Percentiles rank a stretch among this genome's conserved stretches.
Evolutionary conservation across 768 basidiomycete species (phyloP).

Genomic region (Antrodiella citrinella): DNA sequence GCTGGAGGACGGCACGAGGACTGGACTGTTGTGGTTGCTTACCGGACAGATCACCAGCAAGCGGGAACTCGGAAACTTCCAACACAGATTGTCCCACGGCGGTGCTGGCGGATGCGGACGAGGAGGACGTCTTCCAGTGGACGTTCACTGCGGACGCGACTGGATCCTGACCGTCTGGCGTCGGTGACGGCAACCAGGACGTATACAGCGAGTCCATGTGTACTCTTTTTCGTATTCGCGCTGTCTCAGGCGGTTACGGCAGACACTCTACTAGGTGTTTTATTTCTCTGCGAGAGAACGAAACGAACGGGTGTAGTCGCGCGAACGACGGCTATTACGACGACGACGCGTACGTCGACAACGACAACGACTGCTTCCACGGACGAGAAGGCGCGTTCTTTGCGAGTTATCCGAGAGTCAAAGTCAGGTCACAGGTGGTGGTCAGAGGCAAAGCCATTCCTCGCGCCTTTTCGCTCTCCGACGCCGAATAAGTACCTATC

Average conservation of each 20-base stretch:
- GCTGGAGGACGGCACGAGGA: no score
- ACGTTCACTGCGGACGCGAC: slow-evolving; percentile 12
- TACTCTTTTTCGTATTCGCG: slow-evolving; percentile 34
- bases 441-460: slow-evolving; percentile 20
- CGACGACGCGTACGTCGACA: background rate
- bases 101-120: slow-evolving; percentile 23
- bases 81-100: background rate
- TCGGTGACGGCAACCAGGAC: slow-evolving; percentile 32
- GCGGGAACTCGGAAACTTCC: background rate
- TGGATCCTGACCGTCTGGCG: slow-evolving; percentile 17
- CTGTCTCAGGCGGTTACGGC: slow-evolving; percentile 35
- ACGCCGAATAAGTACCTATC: slow-evolving; percentile 2
- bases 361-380: no score
- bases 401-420: no score
- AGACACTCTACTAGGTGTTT: slow-evolving; percentile 34
- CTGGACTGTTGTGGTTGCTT: slow-evolving; percentile 35
- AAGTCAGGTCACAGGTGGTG: slow-evolving; percentile 23
- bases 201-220: slow-evolving; percentile 39
- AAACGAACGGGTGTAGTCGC: background rate
- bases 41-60: slow-evolving; percentile 7
- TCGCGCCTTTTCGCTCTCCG: slow-evolving; percentile 19
- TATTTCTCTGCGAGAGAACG: slow-evolving; percentile 32
- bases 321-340: background rate
- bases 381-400: no score
- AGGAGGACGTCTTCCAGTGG: slow-evolving; percentile 25